Evolutionary conservation across 2,329 filamentous ascomycete species (phyloP).

Genomic region (Akanthomyces dipterigenus): DNA sequence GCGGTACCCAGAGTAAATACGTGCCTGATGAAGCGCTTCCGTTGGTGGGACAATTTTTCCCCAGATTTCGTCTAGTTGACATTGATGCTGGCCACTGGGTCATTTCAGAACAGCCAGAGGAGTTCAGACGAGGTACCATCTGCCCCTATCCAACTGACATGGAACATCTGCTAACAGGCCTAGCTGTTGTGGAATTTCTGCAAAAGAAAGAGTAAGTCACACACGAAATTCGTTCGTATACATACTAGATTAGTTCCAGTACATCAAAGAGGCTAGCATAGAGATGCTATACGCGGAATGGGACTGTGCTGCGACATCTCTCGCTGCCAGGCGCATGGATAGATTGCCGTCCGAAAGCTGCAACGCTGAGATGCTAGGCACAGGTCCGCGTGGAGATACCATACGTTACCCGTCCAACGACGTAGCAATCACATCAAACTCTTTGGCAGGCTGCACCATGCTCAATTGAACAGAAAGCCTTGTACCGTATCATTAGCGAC

Average conservation of each 20-base stretch:
- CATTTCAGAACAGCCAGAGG: slow-evolving; percentile 79
- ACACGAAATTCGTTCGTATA: too few species aligned
- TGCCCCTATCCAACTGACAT: not conserved
- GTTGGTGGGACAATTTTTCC: slow-evolving; percentile 77
- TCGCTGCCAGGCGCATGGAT: not conserved
- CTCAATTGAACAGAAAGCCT: slow-evolving; percentile 14
- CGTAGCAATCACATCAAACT: not conserved
- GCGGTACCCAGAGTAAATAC: slow-evolving; percentile 71
- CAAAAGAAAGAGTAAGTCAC: slow-evolving; percentile 36
- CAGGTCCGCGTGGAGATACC: not conserved
- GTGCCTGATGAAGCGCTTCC: slow-evolving; percentile 74
- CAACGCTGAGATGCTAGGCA: not conserved
- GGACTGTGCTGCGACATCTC: too few species aligned
- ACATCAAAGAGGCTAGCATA: not conserved
- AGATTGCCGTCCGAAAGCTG: not conserved
- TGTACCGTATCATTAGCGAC: slow-evolving; percentile 32
- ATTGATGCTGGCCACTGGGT: slow-evolving; percentile 82
- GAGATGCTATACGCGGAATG: not conserved
- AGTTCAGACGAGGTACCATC: slow-evolving; percentile 65
- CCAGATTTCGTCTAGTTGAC: slow-evolving; percentile 64
- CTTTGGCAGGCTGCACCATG: not conserved
- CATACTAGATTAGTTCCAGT: not conserved
- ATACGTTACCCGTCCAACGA: not conserved
- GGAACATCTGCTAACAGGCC: slow-evolving; percentile 2
- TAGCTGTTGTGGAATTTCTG: slow-evolving; percentile 60